A percentile compares a stretch with the other conserved stretches of the same genome.
Conservation (phyloP, 176 grass and related monocot species). For the Carex parvula region DNA sequence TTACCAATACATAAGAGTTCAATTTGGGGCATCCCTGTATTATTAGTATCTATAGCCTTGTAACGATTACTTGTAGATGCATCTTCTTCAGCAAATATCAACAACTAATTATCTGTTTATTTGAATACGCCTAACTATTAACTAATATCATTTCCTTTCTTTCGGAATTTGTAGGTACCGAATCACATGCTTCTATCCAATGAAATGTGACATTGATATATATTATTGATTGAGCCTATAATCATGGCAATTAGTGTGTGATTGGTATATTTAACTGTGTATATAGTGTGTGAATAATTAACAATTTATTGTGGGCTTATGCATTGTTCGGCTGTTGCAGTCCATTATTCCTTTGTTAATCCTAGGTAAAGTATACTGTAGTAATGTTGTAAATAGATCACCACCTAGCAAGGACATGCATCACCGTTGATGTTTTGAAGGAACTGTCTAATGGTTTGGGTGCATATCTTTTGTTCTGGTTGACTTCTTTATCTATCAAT, state of each 20-base stretch:
- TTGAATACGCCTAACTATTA: not conserved
- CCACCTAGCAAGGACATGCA: not conserved
- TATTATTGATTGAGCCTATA: not conserved
- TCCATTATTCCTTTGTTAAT: conserved; percentile 25
- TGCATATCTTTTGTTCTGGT: not conserved
- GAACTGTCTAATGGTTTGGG: not conserved
- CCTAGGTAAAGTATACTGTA: not conserved
- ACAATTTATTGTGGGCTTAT: conserved; percentile 12
- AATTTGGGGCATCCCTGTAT: not conserved
- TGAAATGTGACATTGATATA: conserved; percentile 17
- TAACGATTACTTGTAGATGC: not conserved
- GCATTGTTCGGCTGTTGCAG: not conserved
- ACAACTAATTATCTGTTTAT: not conserved
- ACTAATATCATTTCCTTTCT: not conserved
- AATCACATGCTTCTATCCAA: not conserved
- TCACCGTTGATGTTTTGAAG: not conserved
- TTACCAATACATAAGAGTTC: not conserved
- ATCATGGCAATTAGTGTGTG: conserved; percentile 1
- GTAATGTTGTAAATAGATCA: conserved; percentile 7
- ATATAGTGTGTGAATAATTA: conserved; percentile 26
- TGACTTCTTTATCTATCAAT: not conserved
- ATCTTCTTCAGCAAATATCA: not conserved
- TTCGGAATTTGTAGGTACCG: not conserved
- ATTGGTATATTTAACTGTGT: conserved; percentile 4
- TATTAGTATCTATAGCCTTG: not conserved